Percentiles rank a stretch among this genome's conserved stretches.
These are phyloP conservation scores for Eutypella sp. DNA, from an alignment of 2,329 filamentous ascomycete species.

Conservation along the genomic window DNA sequence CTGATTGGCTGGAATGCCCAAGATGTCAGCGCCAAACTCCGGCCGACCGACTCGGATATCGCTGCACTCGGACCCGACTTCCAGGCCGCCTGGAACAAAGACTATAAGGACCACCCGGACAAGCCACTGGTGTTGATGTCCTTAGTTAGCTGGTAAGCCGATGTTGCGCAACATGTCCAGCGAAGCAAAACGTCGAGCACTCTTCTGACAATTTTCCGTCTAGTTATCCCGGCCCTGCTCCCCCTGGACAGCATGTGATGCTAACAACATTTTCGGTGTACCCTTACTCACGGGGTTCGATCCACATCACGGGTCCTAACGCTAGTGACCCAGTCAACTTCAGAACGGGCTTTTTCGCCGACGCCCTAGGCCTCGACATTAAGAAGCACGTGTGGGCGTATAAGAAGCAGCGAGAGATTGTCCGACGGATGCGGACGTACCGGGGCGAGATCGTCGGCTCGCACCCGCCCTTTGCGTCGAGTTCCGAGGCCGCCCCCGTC, in stretches of 20 bases:
- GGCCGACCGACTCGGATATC: constrained; percentile 42
- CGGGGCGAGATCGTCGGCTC: constrained; percentile 36
- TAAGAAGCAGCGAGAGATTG: constrained; percentile 56
- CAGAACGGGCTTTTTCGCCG: constrained; percentile 49
- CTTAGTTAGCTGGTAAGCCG: constrained; percentile 28
- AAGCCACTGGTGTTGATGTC: constrained; percentile 36
- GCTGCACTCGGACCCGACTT: constrained; percentile 42
- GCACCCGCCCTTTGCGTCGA: constrained; percentile 38
- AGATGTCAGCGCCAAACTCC: constrained; percentile 43
- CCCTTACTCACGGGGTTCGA: constrained; percentile 22
- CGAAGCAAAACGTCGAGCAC: too few species aligned
- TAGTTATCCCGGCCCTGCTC: neutral
- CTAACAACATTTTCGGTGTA: constrained; percentile 2
- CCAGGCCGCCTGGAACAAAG: constrained; percentile 39
- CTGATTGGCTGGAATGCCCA: constrained; percentile 46
- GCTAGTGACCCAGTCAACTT: constrained; percentile 44
- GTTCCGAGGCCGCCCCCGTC: constrained; percentile 27
- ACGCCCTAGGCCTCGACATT: constrained; percentile 42
- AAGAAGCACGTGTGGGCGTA: constrained; percentile 56
- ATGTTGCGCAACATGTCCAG: too few species aligned
- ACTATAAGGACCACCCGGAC: constrained; percentile 33
- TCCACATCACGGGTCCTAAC: constrained; percentile 47
- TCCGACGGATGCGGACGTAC: constrained; percentile 47
- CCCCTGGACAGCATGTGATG: constrained; percentile 2
- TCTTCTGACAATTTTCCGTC: too few species aligned